phyloP scores from a whole-genome alignment of 371 early-diverging fungal species.

The Zancudomyces culisetae region DNA sequence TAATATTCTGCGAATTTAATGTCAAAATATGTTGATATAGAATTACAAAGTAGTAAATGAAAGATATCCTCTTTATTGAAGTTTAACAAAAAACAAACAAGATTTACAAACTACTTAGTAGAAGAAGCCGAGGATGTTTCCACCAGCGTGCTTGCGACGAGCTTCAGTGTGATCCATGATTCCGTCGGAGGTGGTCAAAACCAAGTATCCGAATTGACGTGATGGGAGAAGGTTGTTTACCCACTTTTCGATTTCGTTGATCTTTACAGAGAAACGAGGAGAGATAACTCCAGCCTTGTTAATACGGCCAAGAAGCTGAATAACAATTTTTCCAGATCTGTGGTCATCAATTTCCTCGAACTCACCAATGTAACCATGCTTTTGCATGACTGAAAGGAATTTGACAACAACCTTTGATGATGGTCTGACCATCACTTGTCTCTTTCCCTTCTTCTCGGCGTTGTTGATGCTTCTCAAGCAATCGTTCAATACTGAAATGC shows the following conservation, averaged over 20 bases:
- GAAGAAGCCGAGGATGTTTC: constrained; percentile 96
- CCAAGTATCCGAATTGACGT: constrained; percentile 98
- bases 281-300: constrained; percentile 99
- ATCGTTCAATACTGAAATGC: constrained; percentile 83
- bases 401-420: constrained; percentile 93
- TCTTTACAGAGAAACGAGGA: constrained; percentile 96
- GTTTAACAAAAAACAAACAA: not conserved
- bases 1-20: too few relatives aligned
- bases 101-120: constrained; percentile 9
- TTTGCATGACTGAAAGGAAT: constrained; percentile 98
- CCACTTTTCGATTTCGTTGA: constrained; percentile 92
- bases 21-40: too few relatives aligned
- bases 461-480: constrained; percentile 98
- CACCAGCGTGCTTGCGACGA: constrained; percentile 95
- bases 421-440: constrained; percentile 93
- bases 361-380: constrained; percentile 98
- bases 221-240: constrained; percentile 95
- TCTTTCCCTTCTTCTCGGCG: constrained; percentile 96
- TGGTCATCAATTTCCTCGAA: constrained; percentile 98
- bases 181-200: constrained; percentile 94
- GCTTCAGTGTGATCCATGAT: constrained; percentile 99
- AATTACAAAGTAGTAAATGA: too few relatives aligned
- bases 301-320: constrained; percentile 96
- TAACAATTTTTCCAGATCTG: constrained; percentile 96
- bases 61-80: too few relatives aligned